phyloP scores from a whole-genome alignment of 768 basidiomycete species.

The Trametes sanguinea region DNA sequence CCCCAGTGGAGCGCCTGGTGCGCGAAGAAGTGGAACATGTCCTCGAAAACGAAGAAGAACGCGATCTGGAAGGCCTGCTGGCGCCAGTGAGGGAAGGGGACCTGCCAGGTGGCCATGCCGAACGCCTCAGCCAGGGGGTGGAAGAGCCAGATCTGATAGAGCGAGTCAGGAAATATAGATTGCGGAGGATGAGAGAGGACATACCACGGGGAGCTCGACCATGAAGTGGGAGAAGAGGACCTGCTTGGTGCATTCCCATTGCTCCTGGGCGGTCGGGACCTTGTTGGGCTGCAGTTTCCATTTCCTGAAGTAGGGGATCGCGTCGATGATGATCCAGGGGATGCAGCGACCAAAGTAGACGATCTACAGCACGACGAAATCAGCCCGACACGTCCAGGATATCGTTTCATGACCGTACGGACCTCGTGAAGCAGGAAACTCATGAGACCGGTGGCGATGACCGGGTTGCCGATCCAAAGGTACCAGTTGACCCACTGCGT shows the following conservation, averaged over 20 bases:
- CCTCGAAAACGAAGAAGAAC: slow-evolving; percentile 95
- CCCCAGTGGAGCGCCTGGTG: slow-evolving; percentile 90
- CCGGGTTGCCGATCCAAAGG: slow-evolving; percentile 80
- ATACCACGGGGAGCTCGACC: slow-evolving; percentile 85
- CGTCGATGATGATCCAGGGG: slow-evolving; percentile 95
- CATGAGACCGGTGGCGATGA: slow-evolving; percentile 91
- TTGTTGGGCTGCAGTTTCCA: slow-evolving; percentile 95
- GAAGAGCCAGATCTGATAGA: slow-evolving; percentile 79
- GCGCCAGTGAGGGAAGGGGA: slow-evolving; percentile 80
- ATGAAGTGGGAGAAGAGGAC: slow-evolving; percentile 96
- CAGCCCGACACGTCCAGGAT: not conserved
- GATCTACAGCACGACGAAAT: slow-evolving; percentile 47
- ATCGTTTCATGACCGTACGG: slow-evolving; percentile 29
- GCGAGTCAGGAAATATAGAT: not conserved
- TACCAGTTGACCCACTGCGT: slow-evolving; percentile 87
- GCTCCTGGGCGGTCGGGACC: slow-evolving; percentile 74
- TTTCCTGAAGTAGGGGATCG: slow-evolving; percentile 87
- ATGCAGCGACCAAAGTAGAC: slow-evolving; percentile 96
- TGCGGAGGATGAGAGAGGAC: slow-evolving; percentile 29
- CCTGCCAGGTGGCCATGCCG: slow-evolving; percentile 91
- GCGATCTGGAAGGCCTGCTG: slow-evolving; percentile 76
- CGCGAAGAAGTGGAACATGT: slow-evolving; percentile 91
- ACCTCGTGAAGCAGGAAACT: slow-evolving; percentile 95
- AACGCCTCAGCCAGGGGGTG: slow-evolving; percentile 85
- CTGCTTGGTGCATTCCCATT: slow-evolving; percentile 95